These are phyloP conservation scores for Fragaria nilgerrensis DNA, from an alignment of 306 rosid genomes.

Conservation along the genomic window DNA sequence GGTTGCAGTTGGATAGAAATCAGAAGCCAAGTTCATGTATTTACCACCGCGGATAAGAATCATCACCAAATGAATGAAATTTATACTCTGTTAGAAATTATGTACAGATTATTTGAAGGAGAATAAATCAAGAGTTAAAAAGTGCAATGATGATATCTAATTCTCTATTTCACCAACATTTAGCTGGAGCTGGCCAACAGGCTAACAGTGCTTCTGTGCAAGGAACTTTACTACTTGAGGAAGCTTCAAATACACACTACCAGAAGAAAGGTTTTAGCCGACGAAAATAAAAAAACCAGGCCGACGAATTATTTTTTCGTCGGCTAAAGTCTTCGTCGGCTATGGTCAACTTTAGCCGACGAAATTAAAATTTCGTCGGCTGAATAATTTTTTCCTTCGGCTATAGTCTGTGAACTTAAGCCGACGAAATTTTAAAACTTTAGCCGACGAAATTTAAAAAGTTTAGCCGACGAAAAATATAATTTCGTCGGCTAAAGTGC, in stretches of 20 bases:
- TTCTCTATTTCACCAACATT: not conserved
- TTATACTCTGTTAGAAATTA: constrained; percentile 32
- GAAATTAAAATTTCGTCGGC: too few relatives aligned
- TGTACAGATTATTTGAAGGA: constrained; percentile 46
- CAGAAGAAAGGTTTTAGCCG: too few relatives aligned
- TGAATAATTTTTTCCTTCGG: too few relatives aligned
- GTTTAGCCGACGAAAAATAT: too few relatives aligned
- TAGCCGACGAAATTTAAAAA: too few relatives aligned
- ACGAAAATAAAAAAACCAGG: too few relatives aligned
- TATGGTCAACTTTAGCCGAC: too few relatives aligned
- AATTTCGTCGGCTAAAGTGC: too few relatives aligned
- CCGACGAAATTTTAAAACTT: too few relatives aligned
- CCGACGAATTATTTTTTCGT: too few relatives aligned
- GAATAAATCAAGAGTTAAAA: constrained; percentile 21
- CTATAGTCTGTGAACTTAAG: too few relatives aligned
- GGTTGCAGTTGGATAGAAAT: constrained; percentile 95
- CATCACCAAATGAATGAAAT: constrained; percentile 55
- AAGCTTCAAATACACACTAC: not conserved
- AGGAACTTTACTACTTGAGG: not conserved
- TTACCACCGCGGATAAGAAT: constrained; percentile 53
- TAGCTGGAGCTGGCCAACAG: not conserved
- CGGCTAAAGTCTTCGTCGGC: too few relatives aligned
- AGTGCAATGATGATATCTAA: not conserved
- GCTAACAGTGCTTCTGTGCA: not conserved
- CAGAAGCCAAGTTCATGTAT: constrained; percentile 54